phyloP scores from a whole-genome alignment of 1,139 yeast genomes.

The Candida mesenterica region DNA sequence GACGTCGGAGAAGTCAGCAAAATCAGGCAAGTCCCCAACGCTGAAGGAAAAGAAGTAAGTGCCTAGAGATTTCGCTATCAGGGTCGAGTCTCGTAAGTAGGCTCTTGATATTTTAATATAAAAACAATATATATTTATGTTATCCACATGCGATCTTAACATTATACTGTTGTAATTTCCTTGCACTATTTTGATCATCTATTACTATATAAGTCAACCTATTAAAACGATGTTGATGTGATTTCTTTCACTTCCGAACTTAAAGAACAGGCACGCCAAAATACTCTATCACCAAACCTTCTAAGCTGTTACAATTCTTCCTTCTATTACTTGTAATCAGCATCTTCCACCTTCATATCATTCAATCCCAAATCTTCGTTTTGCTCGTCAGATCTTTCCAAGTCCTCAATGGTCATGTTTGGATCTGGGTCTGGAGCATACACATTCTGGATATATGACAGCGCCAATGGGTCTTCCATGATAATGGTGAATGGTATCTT shows the following conservation, averaged over 20 bases:
- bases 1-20: background rate
- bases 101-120: too few relatives aligned
- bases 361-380: slow-evolving; percentile 90
- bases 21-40: background rate
- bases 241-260: too few relatives aligned
- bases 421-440: slow-evolving; percentile 99
- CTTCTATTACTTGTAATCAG: background rate
- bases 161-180: too few relatives aligned
- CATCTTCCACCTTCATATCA: slow-evolving; percentile 55
- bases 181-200: too few relatives aligned
- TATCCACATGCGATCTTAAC: too few relatives aligned
- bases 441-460: slow-evolving; percentile 93
- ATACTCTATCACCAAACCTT: too few relatives aligned
- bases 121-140: too few relatives aligned
- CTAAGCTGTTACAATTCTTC: background rate
- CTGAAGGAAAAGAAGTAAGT: slow-evolving; percentile 1
- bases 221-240: too few relatives aligned
- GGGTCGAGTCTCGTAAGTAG: too few relatives aligned
- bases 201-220: too few relatives aligned
- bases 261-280: too few relatives aligned
- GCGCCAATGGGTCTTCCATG: slow-evolving; percentile 94
- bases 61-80: too few relatives aligned
- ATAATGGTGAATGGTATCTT: slow-evolving; percentile 76
- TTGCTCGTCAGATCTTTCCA: slow-evolving; percentile 81
- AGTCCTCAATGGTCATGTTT: slow-evolving; percentile 86